These are phyloP conservation scores for Monosporascus ibericus DNA, from an alignment of 2,329 filamentous ascomycete genomes.

Conservation along the genomic window DNA sequence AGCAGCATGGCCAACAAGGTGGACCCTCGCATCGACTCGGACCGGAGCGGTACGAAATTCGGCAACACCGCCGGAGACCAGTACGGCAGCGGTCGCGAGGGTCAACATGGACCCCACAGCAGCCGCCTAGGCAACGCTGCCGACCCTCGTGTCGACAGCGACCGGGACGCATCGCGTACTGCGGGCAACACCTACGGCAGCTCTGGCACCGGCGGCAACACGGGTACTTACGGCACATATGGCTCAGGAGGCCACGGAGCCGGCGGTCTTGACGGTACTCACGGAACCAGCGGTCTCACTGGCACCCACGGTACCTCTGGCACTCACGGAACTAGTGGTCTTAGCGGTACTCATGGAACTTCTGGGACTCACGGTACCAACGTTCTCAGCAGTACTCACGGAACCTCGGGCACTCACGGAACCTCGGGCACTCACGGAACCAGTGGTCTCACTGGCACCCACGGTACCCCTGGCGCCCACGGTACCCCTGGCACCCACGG, in stretches of 20 bases:
- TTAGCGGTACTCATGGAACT: conserved; percentile 6
- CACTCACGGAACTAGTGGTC: too few species aligned
- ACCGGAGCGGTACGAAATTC: conserved; percentile 28
- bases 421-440: background rate
- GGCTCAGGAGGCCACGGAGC: too few species aligned
- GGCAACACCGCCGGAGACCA: conserved; percentile 23
- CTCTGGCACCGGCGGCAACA: conserved; percentile 17
- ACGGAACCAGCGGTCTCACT: conserved; percentile 21
- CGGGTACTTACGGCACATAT: conserved; percentile 5
- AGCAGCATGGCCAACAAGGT: conserved; percentile 42
- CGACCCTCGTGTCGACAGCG: conserved; percentile 47
- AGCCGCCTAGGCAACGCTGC: conserved; percentile 38
- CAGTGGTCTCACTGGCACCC: conserved; percentile 22
- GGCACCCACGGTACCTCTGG: conserved; percentile 9
- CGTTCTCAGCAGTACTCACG: conserved; percentile 5
- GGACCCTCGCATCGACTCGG: conserved; percentile 50
- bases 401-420: conserved; percentile 9
- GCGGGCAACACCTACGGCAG: conserved; percentile 26
- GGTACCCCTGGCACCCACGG: conserved; percentile 14
- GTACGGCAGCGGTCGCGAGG: conserved; percentile 24
- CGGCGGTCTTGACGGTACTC: too few species aligned
- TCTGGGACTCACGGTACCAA: background rate
- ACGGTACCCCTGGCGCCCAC: conserved; percentile 11
- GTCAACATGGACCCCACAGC: conserved; percentile 35
- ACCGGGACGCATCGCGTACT: conserved; percentile 35